These are phyloP conservation scores for Populus tremula DNA, from an alignment of 345 rosid genomes.

Conservation along the genomic window DNA sequence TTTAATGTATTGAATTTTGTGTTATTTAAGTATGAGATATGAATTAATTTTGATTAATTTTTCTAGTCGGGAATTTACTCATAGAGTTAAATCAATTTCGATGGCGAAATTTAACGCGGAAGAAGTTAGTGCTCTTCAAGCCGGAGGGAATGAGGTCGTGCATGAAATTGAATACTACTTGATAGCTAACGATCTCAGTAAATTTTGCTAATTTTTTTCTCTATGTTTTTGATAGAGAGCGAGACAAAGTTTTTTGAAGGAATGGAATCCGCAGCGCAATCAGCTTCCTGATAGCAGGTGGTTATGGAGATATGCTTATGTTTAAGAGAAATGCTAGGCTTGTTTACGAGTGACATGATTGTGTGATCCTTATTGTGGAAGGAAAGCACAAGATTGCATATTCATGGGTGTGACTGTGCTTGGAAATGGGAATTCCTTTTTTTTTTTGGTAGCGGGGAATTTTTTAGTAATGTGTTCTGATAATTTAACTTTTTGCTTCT, in stretches of 20 bases:
- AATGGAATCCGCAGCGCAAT: slow-evolving; percentile 66
- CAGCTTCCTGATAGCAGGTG: slow-evolving; percentile 83
- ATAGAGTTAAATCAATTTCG: slow-evolving; percentile 82
- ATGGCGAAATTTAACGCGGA: slow-evolving; percentile 85
- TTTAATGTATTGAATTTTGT: not conserved
- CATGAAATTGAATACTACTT: not conserved
- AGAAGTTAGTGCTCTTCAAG: slow-evolving; percentile 75
- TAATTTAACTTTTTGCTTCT: slow-evolving; percentile 27
- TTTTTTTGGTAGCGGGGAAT: not conserved
- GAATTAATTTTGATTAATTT: not conserved
- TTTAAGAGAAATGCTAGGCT: not conserved
- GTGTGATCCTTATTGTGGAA: not conserved
- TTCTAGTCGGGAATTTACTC: slow-evolving; percentile 85
- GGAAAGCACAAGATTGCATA: not conserved
- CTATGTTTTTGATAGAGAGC: slow-evolving; percentile 47
- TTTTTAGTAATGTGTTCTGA: slow-evolving; percentile 25
- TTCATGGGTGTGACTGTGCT: not conserved
- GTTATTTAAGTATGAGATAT: not conserved
- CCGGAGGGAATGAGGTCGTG: slow-evolving; percentile 78
- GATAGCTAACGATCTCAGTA: not conserved
- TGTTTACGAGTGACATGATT: not conserved
- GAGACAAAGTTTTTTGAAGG: slow-evolving; percentile 64
- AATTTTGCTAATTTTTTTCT: not conserved
- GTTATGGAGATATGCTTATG: slow-evolving; percentile 5
- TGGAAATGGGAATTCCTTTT: not conserved